These are phyloP conservation scores for Pulveroboletus sp. DNA, from an alignment of 768 basidiomycete species.

Conservation along the genomic window DNA sequence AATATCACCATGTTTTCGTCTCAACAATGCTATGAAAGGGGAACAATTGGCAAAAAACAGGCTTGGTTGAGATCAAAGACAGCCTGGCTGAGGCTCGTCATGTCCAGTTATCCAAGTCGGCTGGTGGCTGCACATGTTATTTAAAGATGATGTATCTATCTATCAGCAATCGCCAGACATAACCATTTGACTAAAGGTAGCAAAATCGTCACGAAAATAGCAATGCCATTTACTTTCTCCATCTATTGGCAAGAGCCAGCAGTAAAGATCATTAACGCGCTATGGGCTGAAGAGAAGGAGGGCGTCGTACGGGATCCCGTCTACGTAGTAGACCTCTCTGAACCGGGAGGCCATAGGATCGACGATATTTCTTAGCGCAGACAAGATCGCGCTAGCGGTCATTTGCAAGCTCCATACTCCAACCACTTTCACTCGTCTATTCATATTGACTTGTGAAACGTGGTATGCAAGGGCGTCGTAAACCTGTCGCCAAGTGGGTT, in stretches of 20 bases:
- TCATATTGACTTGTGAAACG: constrained; percentile 86
- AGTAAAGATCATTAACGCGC: constrained; percentile 10
- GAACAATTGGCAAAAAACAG: not conserved
- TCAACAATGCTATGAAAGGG: not conserved
- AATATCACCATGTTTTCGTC: no score
- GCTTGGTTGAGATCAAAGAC: not conserved
- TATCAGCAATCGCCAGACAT: not conserved
- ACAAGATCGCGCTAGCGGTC: constrained; percentile 83
- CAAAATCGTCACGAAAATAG: not conserved
- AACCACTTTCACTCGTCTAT: constrained; percentile 85
- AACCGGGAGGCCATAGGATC: constrained; percentile 52
- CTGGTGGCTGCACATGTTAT: not conserved
- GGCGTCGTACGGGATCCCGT: constrained; percentile 31
- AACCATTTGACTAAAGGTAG: not conserved
- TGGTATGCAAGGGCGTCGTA: constrained; percentile 95
- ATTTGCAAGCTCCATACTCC: constrained; percentile 93
- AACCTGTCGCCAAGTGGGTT: constrained; percentile 40
- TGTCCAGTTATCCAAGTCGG: not conserved
- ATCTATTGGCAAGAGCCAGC: constrained; percentile 5
- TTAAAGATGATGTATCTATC: no score
- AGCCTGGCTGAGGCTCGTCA: not conserved
- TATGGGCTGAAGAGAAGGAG: constrained; percentile 23
- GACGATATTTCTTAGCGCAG: constrained; percentile 69
- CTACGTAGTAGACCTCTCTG: constrained; percentile 29
- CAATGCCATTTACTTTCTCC: constrained; percentile 1